These are phyloP conservation scores for Diplogelasinospora grovesii DNA, from an alignment of 495 filamentous ascomycete species.

Conservation along the genomic window DNA sequence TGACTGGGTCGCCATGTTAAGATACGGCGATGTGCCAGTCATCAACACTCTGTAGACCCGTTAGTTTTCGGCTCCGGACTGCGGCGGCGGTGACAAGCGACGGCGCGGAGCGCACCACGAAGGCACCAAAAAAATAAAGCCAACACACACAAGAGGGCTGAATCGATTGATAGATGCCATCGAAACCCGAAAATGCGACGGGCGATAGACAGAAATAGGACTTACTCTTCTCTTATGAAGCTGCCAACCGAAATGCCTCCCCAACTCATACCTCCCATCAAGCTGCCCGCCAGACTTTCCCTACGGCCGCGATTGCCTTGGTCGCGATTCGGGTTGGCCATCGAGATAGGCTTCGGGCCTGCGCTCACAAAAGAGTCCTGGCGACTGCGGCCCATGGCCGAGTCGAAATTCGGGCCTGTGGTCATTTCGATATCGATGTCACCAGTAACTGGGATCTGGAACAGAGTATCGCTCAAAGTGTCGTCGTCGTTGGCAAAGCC, in stretches of 20 bases:
- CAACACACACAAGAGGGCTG: constrained; percentile 10
- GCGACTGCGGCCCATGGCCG: constrained; percentile 45
- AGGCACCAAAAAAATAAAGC: constrained; percentile 5
- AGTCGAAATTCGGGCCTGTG: constrained; percentile 53
- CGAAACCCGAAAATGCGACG: constrained; percentile 8
- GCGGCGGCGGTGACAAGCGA: background rate
- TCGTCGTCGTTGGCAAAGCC: constrained; percentile 21
- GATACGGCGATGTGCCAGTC: constrained; percentile 89
- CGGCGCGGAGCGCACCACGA: constrained; percentile 16
- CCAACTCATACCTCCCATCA: constrained; percentile 95
- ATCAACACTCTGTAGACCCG: constrained; percentile 72
- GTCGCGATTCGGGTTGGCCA: constrained; percentile 68
- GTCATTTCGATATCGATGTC: constrained; percentile 52
- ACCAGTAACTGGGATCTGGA: constrained; percentile 14
- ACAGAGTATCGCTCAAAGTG: constrained; percentile 35
- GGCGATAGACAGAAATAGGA: constrained; percentile 23
- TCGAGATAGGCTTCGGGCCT: constrained; percentile 80
- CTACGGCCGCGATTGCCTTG: constrained; percentile 57
- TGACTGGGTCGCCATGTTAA: constrained; percentile 72
- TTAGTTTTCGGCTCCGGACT: constrained; percentile 14
- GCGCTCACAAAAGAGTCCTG: constrained; percentile 75
- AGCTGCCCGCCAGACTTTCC: constrained; percentile 80
- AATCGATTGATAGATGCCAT: constrained; percentile 1
- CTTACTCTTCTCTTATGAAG: constrained; percentile 97
- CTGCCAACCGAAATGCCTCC: constrained; percentile 93